Evolutionary conservation across 768 basidiomycete species (phyloP), one percentile per base, ranked within the genome.

Genomic region (Amanita muscaria): DNA sequence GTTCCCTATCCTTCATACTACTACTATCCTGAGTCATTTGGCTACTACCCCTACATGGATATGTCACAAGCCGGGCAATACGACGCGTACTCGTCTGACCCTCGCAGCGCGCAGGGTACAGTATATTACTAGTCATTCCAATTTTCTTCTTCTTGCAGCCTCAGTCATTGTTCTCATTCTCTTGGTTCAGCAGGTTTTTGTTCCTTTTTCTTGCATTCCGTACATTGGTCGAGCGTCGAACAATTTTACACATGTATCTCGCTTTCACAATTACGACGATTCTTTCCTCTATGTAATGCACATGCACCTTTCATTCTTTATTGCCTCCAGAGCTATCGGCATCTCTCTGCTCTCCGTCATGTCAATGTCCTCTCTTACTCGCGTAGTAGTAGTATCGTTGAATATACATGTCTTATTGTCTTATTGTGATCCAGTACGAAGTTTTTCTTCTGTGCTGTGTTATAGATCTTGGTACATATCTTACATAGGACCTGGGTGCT

Each of bases 21-120:
- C 65, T 87, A 83, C 60, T 83, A 80, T 59, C 79, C 80, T 18
- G 80, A 82, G 40, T 69, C 73, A 49, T 85, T 85, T 53, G 68
- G 67, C 46, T 86, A 85, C 59, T 65, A 74, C 48, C 73, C 68
- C 33, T 84, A 83, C 64, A 64, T 82, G 68, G 83, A 83, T 60
- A 70, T 77, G 73, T 69, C 79, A 34, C 80, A 79, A 52, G 61
- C 67, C 50, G 72, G 75, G 59, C 75, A 74, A 53, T 85, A 83
- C 62, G 82, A 83, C 51, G 69, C 75, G 72, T 83, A 83, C 62
- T 66, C 72, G 44, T 59, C 70, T 56, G 74, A 78, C 32, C 56
- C 55, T 53, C 72, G 67, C 46, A 51, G 65, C 38, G 65, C 66
- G 36, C 67, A 75, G 59, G 70, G 72, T 51, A 64, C 71, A 51